Evolutionary conservation across 805 yeast genomes (phyloP), one percentile per base, ranked within the genome.

Genomic region (Ogataea degrootiae): DNA sequence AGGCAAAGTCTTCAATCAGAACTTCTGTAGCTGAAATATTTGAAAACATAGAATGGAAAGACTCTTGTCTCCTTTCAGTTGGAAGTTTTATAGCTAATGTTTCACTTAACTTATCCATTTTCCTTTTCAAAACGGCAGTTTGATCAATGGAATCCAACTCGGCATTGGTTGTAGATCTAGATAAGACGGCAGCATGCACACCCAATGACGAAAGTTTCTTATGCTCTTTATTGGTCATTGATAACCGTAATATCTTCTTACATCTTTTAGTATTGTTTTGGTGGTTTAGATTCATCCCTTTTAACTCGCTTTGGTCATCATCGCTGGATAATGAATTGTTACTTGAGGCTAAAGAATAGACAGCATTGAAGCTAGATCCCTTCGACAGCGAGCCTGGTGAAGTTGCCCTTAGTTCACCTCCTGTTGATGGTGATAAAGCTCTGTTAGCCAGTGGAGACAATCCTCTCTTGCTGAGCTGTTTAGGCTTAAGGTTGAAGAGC

Each of bases 41-140:
- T 39, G 78, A 75, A 62, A 84, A 84, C 15, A 75, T 57, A 42
- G 73, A 75, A 58, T 82, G 88, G 60, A 83, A 83, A 21, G 82
- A 82, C 19, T 70, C 69, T 54, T 82, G 83, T 49, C 79, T 69
- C 57, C 78, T 82, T 16, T 71, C 76, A 40, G 68, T 65, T 1
- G 82, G 77, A 37, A 64, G 54, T 46, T 69, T 60, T 6, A 64
- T 46, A 12, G 53, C 59, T 11, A 63, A 46, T 33, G 50, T 50
- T 19, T 55, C 56, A 3, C 53, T 34, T 17, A 61, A 42, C 14
- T 45, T 46, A 9, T 52, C 54, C 14, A 48, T 49, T 22, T 51
- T 45, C 15, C 46, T 39, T 35, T 45, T 38, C 22, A 43, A 4
- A 15, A 33, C 8, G 11, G 34, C 19, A 4, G 41, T 44, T 9